These are phyloP conservation scores for Salix purpurea DNA, from an alignment of 345 rosid species.

Conservation along the genomic window DNA sequence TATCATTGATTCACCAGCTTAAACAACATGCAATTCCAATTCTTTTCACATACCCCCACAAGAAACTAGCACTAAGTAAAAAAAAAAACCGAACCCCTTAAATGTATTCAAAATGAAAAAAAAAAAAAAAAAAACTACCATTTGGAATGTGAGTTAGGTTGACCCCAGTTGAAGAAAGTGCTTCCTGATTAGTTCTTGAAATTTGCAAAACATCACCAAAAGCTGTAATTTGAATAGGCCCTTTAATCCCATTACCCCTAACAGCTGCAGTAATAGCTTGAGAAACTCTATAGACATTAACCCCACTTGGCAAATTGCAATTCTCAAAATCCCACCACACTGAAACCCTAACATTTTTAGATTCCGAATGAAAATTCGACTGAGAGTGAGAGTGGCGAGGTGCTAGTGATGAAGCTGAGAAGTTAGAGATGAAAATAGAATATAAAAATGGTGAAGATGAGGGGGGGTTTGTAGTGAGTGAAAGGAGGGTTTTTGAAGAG, in stretches of 20 bases:
- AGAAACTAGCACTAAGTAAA: background rate
- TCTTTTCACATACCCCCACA: background rate
- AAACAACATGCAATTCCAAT: background rate
- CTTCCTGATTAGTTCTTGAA: slow-evolving; percentile 66
- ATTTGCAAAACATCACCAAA: slow-evolving; percentile 71
- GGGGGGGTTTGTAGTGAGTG: background rate
- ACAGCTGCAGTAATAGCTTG: slow-evolving; percentile 55
- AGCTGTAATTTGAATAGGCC: slow-evolving; percentile 73
- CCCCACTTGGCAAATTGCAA: slow-evolving; percentile 55
- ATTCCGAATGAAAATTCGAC: slow-evolving; percentile 13
- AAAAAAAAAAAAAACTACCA: slow-evolving; percentile 23
- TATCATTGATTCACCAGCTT: background rate
- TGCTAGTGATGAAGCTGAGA: slow-evolving; percentile 10
- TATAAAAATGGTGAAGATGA: slow-evolving; percentile 9
- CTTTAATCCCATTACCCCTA: slow-evolving; percentile 68
- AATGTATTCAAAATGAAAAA: background rate
- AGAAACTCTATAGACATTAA: slow-evolving; percentile 54
- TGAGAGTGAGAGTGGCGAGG: slow-evolving; percentile 23
- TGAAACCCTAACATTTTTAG: slow-evolving; percentile 51
- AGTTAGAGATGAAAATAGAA: background rate
- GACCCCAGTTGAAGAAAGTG: slow-evolving; percentile 70
- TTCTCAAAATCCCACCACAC: slow-evolving; percentile 99
- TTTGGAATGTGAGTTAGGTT: slow-evolving; percentile 62
- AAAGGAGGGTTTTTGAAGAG: slow-evolving; percentile 20
- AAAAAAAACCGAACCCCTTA: background rate